Conservation (phyloP, 805 yeast genomes). For the Priceomyces fermenticarens region DNA sequence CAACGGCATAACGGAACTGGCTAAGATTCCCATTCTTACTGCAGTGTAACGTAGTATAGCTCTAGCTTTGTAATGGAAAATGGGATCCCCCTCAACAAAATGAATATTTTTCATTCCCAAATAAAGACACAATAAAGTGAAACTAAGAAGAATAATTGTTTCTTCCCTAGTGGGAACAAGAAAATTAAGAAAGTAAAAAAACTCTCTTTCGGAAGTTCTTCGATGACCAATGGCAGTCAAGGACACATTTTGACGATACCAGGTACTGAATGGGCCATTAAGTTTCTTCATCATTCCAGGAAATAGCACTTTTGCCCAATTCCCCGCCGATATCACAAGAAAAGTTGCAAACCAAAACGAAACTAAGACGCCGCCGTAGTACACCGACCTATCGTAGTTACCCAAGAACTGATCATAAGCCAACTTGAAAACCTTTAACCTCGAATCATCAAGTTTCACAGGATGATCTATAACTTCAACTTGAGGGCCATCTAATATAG, state of each 20-base stretch:
- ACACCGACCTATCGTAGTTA: constrained; percentile 42
- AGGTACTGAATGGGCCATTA: constrained; percentile 27
- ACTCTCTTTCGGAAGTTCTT: constrained; percentile 25
- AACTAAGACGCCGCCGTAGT: constrained; percentile 34
- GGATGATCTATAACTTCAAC: constrained; percentile 16
- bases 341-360: constrained; percentile 31
- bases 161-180: constrained; percentile 42
- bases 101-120: constrained; percentile 21
- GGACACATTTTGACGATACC: constrained; percentile 30
- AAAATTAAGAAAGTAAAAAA: constrained; percentile 21
- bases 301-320: constrained; percentile 31
- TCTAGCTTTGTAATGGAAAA: constrained; percentile 26
- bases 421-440: constrained; percentile 15
- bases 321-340: constrained; percentile 19
- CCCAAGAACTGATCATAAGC: constrained; percentile 39
- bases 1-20: constrained; percentile 28
- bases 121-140: constrained; percentile 23
- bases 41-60: constrained; percentile 42
- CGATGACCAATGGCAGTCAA: constrained; percentile 36
- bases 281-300: constrained; percentile 18
- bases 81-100: constrained; percentile 30
- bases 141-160: constrained; percentile 29
- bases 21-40: constrained; percentile 32
- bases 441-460: constrained; percentile 21
- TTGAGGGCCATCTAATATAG: constrained; percentile 5